phyloP scores from a whole-genome alignment of 2,329 filamentous ascomycete genomes.

The Aspergillus texensis region DNA sequence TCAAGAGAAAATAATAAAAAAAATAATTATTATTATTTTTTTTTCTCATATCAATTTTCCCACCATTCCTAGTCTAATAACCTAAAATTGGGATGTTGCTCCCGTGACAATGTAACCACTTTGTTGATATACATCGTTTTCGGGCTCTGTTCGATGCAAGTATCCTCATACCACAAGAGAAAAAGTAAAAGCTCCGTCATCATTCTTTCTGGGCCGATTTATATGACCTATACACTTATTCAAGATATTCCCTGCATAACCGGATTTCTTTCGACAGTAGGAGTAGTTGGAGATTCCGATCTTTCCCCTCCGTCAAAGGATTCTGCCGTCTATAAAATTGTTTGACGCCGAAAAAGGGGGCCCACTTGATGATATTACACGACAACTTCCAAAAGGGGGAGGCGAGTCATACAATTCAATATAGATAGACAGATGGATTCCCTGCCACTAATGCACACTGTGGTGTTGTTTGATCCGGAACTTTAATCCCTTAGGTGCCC shows the following conservation, averaged over 20 bases:
- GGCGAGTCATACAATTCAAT: slow-evolving; percentile 1
- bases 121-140: neutral
- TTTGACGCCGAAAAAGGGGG: neutral
- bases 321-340: neutral
- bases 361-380: neutral
- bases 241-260: neutral
- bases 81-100: neutral
- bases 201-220: neutral
- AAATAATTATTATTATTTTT: neutral
- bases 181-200: neutral
- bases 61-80: neutral
- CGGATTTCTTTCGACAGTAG: neutral
- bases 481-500: neutral
- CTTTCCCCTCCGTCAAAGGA: neutral
- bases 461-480: slow-evolving; percentile 1
- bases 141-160: neutral
- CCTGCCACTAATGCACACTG: neutral
- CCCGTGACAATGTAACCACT: neutral
- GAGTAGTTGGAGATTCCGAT: neutral
- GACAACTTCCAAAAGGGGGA: neutral
- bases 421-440: neutral
- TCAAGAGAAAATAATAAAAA: neutral
- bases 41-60: neutral
- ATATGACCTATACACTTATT: neutral
- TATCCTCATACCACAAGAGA: neutral